Base-by-base conservation (phyloP, 306 rosid species). In the Fagus sylvatica region DNA sequence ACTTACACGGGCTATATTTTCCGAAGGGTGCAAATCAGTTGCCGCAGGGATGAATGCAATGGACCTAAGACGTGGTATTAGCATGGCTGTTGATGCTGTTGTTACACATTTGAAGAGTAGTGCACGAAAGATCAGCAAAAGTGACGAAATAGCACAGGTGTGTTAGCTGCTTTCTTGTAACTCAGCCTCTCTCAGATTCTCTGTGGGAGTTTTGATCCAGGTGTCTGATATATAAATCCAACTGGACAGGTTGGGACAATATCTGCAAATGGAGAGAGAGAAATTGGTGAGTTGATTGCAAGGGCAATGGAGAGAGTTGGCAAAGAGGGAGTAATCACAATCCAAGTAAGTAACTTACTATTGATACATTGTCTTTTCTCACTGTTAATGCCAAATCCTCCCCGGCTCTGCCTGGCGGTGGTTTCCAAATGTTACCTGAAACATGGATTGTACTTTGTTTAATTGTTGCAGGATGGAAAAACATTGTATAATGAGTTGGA, bases 271-370 rank as follows among this genome's bases (percentile, higher is more conserved):
- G 98, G 97, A 34, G 98, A 92, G 76, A 91, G 97, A 66, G 98
- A 94, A 80, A 94, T 94, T 48, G 98, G 98, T 41, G 98, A 94
- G 79, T 83, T 94, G 82, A 94, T 94, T 71, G 98, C 98, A 39
- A 92, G 90, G 83, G 98, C 98, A 33, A 92, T 94, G 98, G 97
- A 94, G 90, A 94, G 87, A 89, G 98, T 92, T 83, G 98, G 97
- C 78, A 92, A 92, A 82, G 98, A 94, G 53, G 98, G 98, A 61
- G 98, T 94, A 13, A 94, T 94, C 85, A 92, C 98, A 71, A 92
- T 92, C 32, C 75, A 93, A 2, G 98, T 94, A 87, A 88, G 93
- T 88, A 33, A 39, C 66, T 64, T 76, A 13, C 43, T 67, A 53
- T 53, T 36, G 3, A 7, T 34, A 6, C 10, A 13, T 71, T 16